Conservation (phyloP, 305 asterid genomes). For the Euphrasia arctica region DNA sequence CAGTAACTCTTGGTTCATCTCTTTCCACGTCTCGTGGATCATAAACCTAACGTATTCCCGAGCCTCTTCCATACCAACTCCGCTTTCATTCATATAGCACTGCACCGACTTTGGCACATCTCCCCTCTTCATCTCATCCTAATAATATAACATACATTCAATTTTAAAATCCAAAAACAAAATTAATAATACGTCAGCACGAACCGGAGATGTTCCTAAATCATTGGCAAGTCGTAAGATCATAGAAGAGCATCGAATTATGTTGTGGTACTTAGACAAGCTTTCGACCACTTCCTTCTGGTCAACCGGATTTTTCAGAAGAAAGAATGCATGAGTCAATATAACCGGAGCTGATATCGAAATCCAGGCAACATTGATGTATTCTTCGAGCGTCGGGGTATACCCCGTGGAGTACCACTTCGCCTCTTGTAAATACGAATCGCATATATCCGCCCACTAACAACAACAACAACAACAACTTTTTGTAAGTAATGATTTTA, state of each 20-base stretch:
- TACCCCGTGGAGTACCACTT: constrained; percentile 39
- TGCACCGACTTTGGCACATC: constrained; percentile 44
- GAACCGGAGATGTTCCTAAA: constrained; percentile 30
- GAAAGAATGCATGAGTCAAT: constrained; percentile 11
- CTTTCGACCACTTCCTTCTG: constrained; percentile 29
- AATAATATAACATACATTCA: too few relatives aligned
- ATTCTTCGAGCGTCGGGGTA: constrained; percentile 42
- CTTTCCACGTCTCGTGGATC: constrained; percentile 34
- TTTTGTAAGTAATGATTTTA: neutral
- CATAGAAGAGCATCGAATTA: constrained; percentile 26
- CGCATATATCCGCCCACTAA: constrained; percentile 45
- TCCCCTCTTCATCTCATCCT: constrained; percentile 53
- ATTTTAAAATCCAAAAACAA: neutral
- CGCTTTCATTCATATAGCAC: constrained; percentile 41
- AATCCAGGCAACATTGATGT: constrained; percentile 36
- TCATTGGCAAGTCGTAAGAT: constrained; percentile 41
- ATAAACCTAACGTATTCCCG: too few relatives aligned
- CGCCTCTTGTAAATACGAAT: constrained; percentile 42
- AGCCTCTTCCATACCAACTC: constrained; percentile 5
- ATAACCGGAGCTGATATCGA: constrained; percentile 32
- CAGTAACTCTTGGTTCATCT: constrained; percentile 30
- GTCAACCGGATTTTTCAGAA: constrained; percentile 20
- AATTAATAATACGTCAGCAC: neutral
- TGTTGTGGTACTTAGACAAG: constrained; percentile 30
- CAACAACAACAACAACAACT: constrained; percentile 8